These are phyloP conservation scores for Ceratobasidium sp. DNA, from an alignment of 1,284 basidiomycete genomes.

Conservation along the genomic window DNA sequence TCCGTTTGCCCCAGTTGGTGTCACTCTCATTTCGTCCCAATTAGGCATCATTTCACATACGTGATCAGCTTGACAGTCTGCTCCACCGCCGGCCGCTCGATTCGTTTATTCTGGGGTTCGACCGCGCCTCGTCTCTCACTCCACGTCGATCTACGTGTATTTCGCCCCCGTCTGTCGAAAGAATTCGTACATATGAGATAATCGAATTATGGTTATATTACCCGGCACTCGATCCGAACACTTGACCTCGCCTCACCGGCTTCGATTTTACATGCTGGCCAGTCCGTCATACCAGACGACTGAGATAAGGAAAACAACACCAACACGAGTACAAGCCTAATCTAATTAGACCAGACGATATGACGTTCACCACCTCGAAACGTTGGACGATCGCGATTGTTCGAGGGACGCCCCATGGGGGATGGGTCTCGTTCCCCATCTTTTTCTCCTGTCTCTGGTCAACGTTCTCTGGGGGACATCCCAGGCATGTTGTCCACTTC, in stretches of 20 bases:
- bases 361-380: background rate
- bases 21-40: background rate
- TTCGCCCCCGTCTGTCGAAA: background rate
- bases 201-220: too few relatives aligned
- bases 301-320: background rate
- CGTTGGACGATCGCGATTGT: background rate
- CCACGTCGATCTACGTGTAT: background rate
- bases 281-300: background rate
- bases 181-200: too few relatives aligned
- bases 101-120: background rate
- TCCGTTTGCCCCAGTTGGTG: background rate
- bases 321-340: background rate
- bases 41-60: background rate
- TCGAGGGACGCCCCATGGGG: background rate
- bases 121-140: background rate
- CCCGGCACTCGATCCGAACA: background rate
- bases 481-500: background rate
- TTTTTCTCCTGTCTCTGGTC: background rate
- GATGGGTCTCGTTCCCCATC: too few relatives aligned
- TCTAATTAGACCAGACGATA: background rate
- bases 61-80: background rate
- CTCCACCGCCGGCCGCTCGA: background rate
- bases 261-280: background rate
- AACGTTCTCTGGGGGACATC: background rate
- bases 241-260: background rate